Evolutionary conservation across 371 early-diverging fungal genomes (phyloP).

Genomic region (Sanchytrium tribonematis): DNA sequence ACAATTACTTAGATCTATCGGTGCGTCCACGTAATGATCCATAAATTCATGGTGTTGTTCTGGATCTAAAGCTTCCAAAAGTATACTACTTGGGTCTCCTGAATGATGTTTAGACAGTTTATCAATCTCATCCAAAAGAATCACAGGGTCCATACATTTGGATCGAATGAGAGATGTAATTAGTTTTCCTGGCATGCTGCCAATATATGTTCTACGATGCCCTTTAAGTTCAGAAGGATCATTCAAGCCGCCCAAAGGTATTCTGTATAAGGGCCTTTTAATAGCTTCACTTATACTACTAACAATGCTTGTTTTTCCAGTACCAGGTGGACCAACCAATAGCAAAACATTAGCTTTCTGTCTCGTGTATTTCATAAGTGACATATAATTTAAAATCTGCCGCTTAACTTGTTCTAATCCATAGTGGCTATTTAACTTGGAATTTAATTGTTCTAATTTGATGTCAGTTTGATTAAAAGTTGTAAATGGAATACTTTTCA

Average conservation of each 20-base stretch:
- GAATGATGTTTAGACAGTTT: slow-evolving; percentile 86
- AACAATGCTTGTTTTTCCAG: slow-evolving; percentile 88
- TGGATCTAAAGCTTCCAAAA: slow-evolving; percentile 80
- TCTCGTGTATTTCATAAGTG: slow-evolving; percentile 36
- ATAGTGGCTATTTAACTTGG: slow-evolving; percentile 28
- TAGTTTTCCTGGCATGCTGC: slow-evolving; percentile 97
- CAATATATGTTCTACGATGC: slow-evolving; percentile 88
- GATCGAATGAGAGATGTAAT: slow-evolving; percentile 88
- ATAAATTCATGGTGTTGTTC: slow-evolving; percentile 83
- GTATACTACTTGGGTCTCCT: slow-evolving; percentile 83
- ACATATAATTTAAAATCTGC: slow-evolving; percentile 47
- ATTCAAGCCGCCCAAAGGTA: slow-evolving; percentile 80
- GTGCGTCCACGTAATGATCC: slow-evolving; percentile 96
- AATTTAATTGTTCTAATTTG: background rate
- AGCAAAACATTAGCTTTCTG: slow-evolving; percentile 71
- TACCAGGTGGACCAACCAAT: slow-evolving; percentile 82
- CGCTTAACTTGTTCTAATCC: slow-evolving; percentile 55
- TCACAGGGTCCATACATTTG: slow-evolving; percentile 79
- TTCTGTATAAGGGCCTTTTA: slow-evolving; percentile 72
- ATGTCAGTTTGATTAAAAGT: background rate
- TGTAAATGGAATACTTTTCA: slow-evolving; percentile 60
- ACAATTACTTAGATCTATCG: slow-evolving; percentile 75
- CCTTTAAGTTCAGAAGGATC: slow-evolving; percentile 96
- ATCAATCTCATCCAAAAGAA: slow-evolving; percentile 90
- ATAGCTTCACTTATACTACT: slow-evolving; percentile 82